Evolutionary conservation across 2,329 filamentous ascomycete genomes (phyloP), one percentile per base, ranked within the genome.

Genomic region (Monosporascus ibericus): DNA sequence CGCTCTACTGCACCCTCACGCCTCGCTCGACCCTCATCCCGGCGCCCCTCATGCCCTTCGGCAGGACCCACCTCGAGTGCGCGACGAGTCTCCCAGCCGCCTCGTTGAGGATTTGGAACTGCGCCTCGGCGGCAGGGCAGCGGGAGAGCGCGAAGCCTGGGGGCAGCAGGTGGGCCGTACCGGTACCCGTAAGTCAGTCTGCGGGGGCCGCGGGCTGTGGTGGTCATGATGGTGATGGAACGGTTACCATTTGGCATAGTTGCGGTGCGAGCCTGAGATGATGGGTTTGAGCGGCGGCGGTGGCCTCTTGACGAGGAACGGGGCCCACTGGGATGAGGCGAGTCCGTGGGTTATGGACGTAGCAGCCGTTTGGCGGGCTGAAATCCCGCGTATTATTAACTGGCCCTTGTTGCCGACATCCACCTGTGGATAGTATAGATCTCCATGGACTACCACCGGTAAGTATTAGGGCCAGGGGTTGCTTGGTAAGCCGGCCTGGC

Each of bases 71-170:
- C 39, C 62, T 63, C 2, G 62, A 55, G 52, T 56, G 64, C 4
- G 58, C 63, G 48, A 63, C 65, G 27, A 66, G 40, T 8, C 14
- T 14, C 18, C 55, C 58, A 2, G 54, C 52, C 9, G 50, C 30
- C 25, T 55, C 52, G 20, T 65, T 59, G 5, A 63, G 59, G 37
- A 67, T 55, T 48, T 66, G 66, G 58, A 65, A 65, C 48, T 63
- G 58, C 37, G 65, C 62, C 8, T 58, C 55, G 37, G 27, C 7
- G 17, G 58, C n/a, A n/a, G n/a, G n/a, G 52, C 55, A 55, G 25
- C 44, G 55, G 2, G 48, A 34, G 2, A 56, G n/a, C 24, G 46
- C 25, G 48, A 52, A 52, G 14, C 48, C 47, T 3, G 48, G 50
- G 2, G 48, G 24, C 17, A 42, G 14, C n/a, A 54, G 48, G 9